Evolutionary conservation across 1,139 yeast genomes (phyloP).

Genomic region (Candida sp.): DNA sequence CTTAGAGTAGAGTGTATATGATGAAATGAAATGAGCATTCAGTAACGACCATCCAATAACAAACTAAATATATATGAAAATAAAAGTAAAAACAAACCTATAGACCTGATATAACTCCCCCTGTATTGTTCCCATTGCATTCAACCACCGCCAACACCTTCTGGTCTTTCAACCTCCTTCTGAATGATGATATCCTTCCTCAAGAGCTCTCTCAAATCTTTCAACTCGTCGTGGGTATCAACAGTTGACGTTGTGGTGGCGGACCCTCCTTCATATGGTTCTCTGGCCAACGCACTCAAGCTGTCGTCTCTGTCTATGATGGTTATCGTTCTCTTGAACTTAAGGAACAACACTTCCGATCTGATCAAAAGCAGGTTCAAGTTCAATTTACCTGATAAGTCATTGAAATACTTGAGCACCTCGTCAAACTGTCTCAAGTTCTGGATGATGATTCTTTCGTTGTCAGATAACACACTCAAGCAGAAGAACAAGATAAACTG

Average conservation of each 20-base stretch:
- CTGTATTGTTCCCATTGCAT: neutral
- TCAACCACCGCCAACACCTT: constrained; percentile 51
- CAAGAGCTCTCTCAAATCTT: constrained; percentile 62
- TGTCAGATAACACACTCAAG: constrained; percentile 84
- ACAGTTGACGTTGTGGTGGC: neutral
- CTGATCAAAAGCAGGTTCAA: constrained; percentile 76
- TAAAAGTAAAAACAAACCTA: no score
- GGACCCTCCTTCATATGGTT: constrained; percentile 15
- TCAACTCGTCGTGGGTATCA: constrained; percentile 26
- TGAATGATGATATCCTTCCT: constrained; percentile 65
- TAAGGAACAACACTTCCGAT: constrained; percentile 79
- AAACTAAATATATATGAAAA: no score
- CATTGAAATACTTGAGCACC: constrained; percentile 91
- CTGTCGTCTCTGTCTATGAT: constrained; percentile 68
- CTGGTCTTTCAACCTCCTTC: constrained; percentile 61
- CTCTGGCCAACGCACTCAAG: constrained; percentile 18
- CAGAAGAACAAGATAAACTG: constrained; percentile 91
- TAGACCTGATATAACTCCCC: no score
- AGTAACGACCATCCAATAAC: no score
- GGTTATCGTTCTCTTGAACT: constrained; percentile 79
- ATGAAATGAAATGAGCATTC: neutral
- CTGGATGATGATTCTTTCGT: constrained; percentile 77
- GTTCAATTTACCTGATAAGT: constrained; percentile 76
- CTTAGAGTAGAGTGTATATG: neutral
- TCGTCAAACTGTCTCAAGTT: constrained; percentile 85